phyloP scores from a whole-genome alignment of 176 grass and related monocot genomes.

The Avena insularis region DNA sequence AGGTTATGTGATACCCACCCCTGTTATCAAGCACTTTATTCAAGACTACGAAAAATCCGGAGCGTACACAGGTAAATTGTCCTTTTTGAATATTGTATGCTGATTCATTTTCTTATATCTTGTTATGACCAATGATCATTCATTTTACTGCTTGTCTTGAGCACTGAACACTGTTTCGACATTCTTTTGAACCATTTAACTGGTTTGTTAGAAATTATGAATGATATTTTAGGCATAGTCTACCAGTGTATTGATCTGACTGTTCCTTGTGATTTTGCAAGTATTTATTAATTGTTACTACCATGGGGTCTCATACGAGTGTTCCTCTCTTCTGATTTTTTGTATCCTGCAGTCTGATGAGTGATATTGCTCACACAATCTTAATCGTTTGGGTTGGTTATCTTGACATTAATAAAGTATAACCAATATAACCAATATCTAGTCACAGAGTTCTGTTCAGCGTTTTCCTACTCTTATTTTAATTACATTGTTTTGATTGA shows the following conservation, averaged over 20 bases:
- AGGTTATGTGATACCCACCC: conserved; percentile 96
- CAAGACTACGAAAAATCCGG: conserved; percentile 90
- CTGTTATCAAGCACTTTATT: conserved; percentile 96
- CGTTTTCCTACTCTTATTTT: not conserved
- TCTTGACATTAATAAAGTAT: not conserved
- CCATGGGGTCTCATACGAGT: not conserved
- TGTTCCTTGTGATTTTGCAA: not conserved
- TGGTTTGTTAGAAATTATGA: not conserved
- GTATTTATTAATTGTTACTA: not conserved
- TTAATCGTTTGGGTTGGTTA: not conserved
- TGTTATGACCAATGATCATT: conserved; percentile 12
- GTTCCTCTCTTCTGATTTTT: not conserved
- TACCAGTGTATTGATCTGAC: not conserved
- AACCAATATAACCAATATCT: conserved; percentile 4
- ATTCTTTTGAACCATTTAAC: conserved; percentile 26
- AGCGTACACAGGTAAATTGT: conserved; percentile 82
- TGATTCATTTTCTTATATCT: not conserved
- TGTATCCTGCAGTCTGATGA: not conserved
- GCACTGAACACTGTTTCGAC: not conserved
- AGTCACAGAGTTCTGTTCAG: not conserved
- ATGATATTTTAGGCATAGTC: conserved; percentile 4
- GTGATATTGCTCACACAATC: not conserved
- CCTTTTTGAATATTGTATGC: conserved; percentile 25
- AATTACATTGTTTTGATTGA: not conserved
- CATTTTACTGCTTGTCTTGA: not conserved